phyloP scores from a whole-genome alignment of 106 monocot species.

The Ottelia alismoides region DNA sequence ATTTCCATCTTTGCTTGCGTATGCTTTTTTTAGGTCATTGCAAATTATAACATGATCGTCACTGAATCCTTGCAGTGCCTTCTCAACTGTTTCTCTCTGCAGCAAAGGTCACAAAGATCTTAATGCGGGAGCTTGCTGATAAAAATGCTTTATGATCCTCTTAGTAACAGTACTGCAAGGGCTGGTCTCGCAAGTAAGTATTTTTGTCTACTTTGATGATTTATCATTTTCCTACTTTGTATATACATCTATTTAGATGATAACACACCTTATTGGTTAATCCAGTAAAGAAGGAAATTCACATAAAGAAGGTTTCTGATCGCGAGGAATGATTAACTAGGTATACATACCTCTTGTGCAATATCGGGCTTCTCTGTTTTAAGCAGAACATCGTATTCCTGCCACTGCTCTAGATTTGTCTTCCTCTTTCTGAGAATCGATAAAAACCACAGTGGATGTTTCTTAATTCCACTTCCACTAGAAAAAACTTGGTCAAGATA shows the following conservation, averaged over 20 bases:
- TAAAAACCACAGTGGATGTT: constrained; percentile 16
- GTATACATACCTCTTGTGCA: constrained; percentile 21
- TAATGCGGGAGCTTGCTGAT: too few relatives aligned
- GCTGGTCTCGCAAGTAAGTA: too few relatives aligned
- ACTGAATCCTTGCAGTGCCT: background rate
- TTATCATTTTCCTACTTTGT: too few relatives aligned
- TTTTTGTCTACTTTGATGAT: too few relatives aligned
- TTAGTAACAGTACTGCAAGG: too few relatives aligned
- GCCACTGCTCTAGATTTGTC: background rate
- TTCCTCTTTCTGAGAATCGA: background rate
- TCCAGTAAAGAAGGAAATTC: too few relatives aligned
- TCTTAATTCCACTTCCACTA: constrained; percentile 4
- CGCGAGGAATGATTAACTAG: too few relatives aligned
- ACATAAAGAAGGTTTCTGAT: too few relatives aligned
- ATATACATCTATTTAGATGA: too few relatives aligned
- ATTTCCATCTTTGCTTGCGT: constrained; percentile 24
- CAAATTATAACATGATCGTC: constrained; percentile 15
- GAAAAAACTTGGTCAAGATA: constrained; percentile 23
- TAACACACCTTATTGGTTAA: too few relatives aligned
- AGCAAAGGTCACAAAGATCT: too few relatives aligned
- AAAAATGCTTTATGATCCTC: too few relatives aligned
- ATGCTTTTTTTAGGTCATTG: constrained; percentile 20
- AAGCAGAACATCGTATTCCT: constrained; percentile 11
- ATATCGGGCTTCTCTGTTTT: constrained; percentile 28
- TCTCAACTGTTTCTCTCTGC: constrained; percentile 21